Evolutionary conservation across 768 basidiomycete species (phyloP).

Genomic region (Pulveroboletus sp.): DNA sequence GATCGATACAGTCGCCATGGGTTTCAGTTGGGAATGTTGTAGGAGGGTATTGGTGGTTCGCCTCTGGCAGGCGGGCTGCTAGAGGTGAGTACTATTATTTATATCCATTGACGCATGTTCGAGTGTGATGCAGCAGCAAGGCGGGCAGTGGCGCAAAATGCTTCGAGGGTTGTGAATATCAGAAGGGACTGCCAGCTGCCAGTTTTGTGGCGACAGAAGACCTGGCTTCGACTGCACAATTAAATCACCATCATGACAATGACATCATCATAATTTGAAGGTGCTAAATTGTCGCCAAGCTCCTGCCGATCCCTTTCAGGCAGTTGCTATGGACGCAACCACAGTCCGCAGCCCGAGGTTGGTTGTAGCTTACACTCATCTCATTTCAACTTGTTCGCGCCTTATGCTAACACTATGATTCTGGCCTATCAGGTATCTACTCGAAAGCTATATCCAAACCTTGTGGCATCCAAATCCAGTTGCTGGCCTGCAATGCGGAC

Average conservation of each 20-base stretch:
- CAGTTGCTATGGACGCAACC: too few relatives aligned
- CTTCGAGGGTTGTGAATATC: slow-evolving; percentile 9
- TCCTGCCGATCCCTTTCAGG: too few relatives aligned
- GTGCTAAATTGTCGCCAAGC: too few relatives aligned
- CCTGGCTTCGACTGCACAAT: background rate
- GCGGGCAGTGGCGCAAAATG: background rate
- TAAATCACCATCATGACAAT: background rate
- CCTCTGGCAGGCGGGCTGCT: background rate
- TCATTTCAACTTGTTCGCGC: too few relatives aligned
- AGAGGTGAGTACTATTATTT: slow-evolving; percentile 12
- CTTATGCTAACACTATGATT: too few relatives aligned
- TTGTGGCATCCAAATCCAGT: background rate
- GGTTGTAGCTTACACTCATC: too few relatives aligned
- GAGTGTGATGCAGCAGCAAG: background rate
- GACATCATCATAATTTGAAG: too few relatives aligned
- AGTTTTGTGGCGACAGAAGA: background rate
- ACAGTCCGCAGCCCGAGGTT: too few relatives aligned
- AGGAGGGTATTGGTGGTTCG: background rate
- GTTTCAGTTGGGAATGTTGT: background rate
- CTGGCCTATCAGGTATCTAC: too few relatives aligned
- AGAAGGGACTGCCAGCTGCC: background rate
- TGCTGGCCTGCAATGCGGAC: background rate
- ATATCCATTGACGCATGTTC: slow-evolving; percentile 5
- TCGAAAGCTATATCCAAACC: too few relatives aligned
- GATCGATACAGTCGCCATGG: slow-evolving; percentile 9